phyloP scores from a whole-genome alignment of 2,329 filamentous ascomycete species.

The Claviceps humidiphila region DNA sequence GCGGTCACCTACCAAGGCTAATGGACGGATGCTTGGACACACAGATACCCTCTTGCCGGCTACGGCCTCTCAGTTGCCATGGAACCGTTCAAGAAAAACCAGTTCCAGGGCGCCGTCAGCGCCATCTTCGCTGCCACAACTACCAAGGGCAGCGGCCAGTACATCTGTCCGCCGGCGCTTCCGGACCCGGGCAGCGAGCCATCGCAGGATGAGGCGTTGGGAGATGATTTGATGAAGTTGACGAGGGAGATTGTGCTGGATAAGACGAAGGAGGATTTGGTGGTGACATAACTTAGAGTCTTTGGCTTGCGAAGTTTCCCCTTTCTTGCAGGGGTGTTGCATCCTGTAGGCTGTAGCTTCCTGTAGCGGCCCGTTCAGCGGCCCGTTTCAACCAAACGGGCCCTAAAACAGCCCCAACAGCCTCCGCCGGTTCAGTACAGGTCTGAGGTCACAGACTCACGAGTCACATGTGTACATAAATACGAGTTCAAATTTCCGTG shows the following conservation, averaged over 20 bases:
- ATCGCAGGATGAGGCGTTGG: background rate
- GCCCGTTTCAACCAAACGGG: too few species aligned
- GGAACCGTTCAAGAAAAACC: background rate
- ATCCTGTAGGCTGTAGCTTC: too few species aligned
- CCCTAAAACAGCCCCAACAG: too few species aligned
- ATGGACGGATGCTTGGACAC: background rate
- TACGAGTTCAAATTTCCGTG: too few species aligned
- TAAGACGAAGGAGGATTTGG: constrained; percentile 1
- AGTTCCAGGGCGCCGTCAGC: constrained; percentile 1
- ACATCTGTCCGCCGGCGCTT: background rate
- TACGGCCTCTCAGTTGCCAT: background rate
- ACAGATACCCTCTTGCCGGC: constrained; percentile 1
- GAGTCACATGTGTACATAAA: too few species aligned
- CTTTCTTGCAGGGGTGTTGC: too few species aligned
- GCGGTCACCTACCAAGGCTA: too few species aligned
- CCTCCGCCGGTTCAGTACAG: too few species aligned
- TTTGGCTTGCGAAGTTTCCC: too few species aligned
- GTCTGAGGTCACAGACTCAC: too few species aligned
- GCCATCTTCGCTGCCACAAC: constrained; percentile 1
- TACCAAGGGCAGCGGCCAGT: background rate
- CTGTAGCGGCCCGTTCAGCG: too few species aligned
- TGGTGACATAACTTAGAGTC: background rate
- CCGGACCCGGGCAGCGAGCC: background rate
- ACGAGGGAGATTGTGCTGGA: background rate
- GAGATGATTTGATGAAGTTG: background rate